A percentile compares a stretch with the other conserved stretches of the same genome.
Evolutionary conservation across 1,284 basidiomycete species (phyloP).

Genomic region (Ganoderma resinaceum): DNA sequence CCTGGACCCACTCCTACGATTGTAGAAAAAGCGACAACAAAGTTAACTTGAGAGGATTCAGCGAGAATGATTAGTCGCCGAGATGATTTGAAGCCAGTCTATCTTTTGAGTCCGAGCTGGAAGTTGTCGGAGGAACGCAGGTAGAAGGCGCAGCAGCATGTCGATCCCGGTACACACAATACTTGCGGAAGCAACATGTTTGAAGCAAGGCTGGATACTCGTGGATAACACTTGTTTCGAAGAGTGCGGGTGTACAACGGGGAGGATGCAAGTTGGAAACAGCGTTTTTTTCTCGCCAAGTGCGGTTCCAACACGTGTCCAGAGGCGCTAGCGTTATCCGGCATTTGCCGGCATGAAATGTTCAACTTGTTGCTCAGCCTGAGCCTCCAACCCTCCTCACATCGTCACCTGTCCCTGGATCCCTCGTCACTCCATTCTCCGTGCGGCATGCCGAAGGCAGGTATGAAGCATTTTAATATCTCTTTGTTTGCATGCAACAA

Average conservation of each 20-base stretch:
- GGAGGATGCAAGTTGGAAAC: neutral
- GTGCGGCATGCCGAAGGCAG: neutral
- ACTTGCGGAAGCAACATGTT: neutral
- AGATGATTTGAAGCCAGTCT: too few relatives aligned
- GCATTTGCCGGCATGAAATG: neutral
- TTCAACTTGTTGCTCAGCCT: neutral
- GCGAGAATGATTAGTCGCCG: too few relatives aligned
- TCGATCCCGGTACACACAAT: neutral
- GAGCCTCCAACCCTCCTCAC: neutral
- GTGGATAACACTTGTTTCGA: neutral
- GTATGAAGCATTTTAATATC: neutral
- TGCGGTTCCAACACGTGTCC: neutral
- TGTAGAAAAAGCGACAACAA: too few relatives aligned
- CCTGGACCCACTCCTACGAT: too few relatives aligned
- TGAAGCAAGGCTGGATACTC: constrained; percentile 5
- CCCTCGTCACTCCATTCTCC: neutral
- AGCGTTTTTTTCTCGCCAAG: neutral
- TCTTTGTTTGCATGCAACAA: neutral
- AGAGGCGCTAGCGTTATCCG: neutral
- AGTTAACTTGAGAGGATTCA: too few relatives aligned
- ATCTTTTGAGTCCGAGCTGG: neutral
- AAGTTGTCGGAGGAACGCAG: neutral
- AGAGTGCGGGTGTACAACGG: neutral
- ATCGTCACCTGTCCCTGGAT: neutral
- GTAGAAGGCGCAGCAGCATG: neutral